Conservation (phyloP, 1,284 basidiomycete genomes). For the Anthracocystis panici-leucophaei region DNA sequence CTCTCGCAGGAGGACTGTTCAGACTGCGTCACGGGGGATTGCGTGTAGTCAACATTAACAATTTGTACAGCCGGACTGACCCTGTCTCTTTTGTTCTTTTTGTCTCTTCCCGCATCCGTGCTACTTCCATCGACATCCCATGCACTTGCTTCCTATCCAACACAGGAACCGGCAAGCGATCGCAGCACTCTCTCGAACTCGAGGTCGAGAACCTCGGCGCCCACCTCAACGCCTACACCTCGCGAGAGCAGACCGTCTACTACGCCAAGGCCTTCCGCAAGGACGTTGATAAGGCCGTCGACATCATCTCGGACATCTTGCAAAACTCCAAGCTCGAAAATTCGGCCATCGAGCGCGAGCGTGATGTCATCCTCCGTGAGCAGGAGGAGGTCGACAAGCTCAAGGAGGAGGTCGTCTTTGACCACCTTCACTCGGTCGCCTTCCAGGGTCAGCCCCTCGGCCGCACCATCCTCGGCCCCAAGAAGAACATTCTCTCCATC, state of each 20-base stretch:
- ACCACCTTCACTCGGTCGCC: constrained; percentile 95
- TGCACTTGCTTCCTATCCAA: neutral
- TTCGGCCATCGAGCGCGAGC: constrained; percentile 90
- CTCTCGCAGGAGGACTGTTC: neutral
- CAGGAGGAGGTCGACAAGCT: constrained; percentile 99
- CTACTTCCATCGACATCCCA: neutral
- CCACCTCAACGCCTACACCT: constrained; percentile 98
- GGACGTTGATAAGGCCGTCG: constrained; percentile 90
- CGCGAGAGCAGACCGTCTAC: constrained; percentile 98
- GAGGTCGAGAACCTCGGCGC: constrained; percentile 99
- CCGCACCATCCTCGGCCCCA: constrained; percentile 96
- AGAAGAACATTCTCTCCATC: constrained; percentile 96
- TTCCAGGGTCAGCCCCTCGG: constrained; percentile 96
- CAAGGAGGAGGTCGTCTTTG: constrained; percentile 97
- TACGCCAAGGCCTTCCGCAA: constrained; percentile 99
- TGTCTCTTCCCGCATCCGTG: neutral
- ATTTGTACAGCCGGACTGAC: constrained; percentile 5
- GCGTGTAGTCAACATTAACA: neutral
- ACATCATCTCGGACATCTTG: constrained; percentile 98
- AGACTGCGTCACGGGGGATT: neutral
- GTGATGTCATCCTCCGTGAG: constrained; percentile 95
- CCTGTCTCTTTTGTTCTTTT: neutral
- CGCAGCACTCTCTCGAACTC: constrained; percentile 91
- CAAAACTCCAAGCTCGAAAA: constrained; percentile 96
- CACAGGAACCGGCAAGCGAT: constrained; percentile 86